Evolutionary conservation across 805 yeast genomes (phyloP), one percentile per base, ranked within the genome.

Genomic region (Metschnikowia arizonensis): DNA sequence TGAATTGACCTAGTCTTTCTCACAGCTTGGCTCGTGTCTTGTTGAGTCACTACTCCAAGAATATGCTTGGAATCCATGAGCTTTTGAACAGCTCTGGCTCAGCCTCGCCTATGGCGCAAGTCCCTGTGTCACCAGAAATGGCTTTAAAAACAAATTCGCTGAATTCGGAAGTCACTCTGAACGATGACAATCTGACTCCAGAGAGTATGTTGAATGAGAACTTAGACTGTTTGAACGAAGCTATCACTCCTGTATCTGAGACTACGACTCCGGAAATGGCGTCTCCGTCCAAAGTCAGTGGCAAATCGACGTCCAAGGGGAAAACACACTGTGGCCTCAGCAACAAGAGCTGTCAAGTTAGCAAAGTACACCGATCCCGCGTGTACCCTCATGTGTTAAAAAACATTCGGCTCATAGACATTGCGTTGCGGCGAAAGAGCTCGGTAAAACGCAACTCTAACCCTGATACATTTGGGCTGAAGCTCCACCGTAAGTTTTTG

Each of bases 401-500:
- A 8, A 42, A 44, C 31, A 52, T 50, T 28, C 53, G 50, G 24
- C 52, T 63, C 23, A 60, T 64, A 9, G 60, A 63, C 41, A 55
- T 52, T 29, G 72, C 73, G 9, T 59, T 68, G 7, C 50, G 73
- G 28, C 58, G 69, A 25, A 68, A 68, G 47, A 55, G 62, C 19
- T 37, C 55, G 2, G 42, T 58, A 17, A 58, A 55, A 29, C 52
- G 57, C 33, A 24, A 33, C 4, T 31, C 41, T 23, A 50, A 34
- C 25, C 46, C 48, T n/a, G 49, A 49, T 14, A 44, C 44, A 9
- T 46, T 42, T 24, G 49, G 52, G 10, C 54, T 46, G 48, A 70
- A 69, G 45, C 58, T 68, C 18, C 73, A 69, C 45, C 55, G 66
- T 10, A 70, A 66, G 48, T 77, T 79, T 10, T 57, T 78, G 17